phyloP scores from a whole-genome alignment of 1,284 basidiomycete genomes.

The Pyrrhoderma noxium region DNA sequence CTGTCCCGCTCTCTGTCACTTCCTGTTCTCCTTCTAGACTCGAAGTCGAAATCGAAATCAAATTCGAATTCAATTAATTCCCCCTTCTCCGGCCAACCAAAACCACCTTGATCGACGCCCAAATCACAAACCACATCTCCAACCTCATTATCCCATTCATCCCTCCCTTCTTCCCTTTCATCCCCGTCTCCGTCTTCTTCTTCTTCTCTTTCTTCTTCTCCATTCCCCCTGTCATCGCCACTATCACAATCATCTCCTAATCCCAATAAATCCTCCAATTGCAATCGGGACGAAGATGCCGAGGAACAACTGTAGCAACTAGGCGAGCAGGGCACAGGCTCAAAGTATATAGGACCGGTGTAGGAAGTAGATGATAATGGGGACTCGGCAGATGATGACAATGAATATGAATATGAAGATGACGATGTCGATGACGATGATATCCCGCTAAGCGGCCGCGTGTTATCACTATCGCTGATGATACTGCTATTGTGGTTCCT shows the following conservation, averaged over 20 bases:
- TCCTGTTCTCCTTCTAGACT: not conserved
- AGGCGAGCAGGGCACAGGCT: slow-evolving; percentile 2
- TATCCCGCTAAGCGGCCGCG: not conserved
- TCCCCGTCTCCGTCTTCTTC: no score
- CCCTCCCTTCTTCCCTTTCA: no score
- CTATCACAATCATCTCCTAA: not conserved
- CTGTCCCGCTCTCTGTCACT: not conserved
- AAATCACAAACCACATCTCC: slow-evolving; percentile 10
- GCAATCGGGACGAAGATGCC: slow-evolving; percentile 8
- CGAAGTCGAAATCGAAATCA: no score
- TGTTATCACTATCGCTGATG: not conserved
- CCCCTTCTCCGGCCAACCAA: no score
- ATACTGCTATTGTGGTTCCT: no score
- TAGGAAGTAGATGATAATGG: slow-evolving; percentile 2
- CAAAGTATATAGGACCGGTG: slow-evolving; percentile 4
- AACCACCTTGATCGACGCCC: slow-evolving; percentile 4
- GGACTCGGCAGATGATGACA: not conserved
- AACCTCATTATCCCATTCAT: no score
- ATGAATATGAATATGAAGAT: not conserved
- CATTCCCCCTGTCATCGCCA: not conserved
- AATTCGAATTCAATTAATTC: no score
- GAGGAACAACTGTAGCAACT: slow-evolving; percentile 3
- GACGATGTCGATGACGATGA: not conserved
- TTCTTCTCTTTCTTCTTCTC: no score
- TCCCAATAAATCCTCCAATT: not conserved